Base-by-base conservation (phyloP, 78 protist species). In the Capsaspora owczarzaki region DNA sequence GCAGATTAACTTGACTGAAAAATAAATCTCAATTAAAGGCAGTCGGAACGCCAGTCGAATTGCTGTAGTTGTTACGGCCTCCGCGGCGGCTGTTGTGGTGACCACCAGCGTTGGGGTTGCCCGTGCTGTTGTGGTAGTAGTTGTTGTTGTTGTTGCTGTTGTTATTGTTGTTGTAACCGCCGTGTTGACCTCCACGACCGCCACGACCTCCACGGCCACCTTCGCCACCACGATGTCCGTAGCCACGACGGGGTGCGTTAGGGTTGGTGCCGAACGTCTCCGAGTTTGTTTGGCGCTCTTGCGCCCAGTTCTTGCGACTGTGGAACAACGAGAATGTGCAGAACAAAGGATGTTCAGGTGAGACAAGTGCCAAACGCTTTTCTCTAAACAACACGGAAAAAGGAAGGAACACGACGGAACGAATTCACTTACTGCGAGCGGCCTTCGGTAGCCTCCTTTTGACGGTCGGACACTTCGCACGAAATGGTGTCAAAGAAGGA, bases 221-320 rank as follows among this genome's bases (percentile, higher is more conserved):
- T 2, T 56, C 12, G 66, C 66, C 66, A 29, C 66, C 66, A 3
- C 66, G 29, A 12, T 56, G 25, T 3, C 66, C 66, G 20, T 29
- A 16, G 66, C 66, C 33, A 56, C 66, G 66, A 16, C 66, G 20
- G 66, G 12, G 66, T 4, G 25, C 66, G n/a, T 29, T 29, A 16
- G 66, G 33, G n/a, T n/a, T n/a, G n/a, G 25, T 29, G 66, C 66
- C 66, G 25, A 56, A 56, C 66, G 66, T 56, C 66, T 56, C 66
- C 33, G 25, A 29, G 66, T 56, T 56, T 29, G 2, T 3, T 29
- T 56, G 66, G n/a, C 66, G 66, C 66, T 56, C 66, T 29, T 56
- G 12, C 33, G 33, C 14, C 66, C 66, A 56, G 14, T 56, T 29
- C 66, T 56, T 16, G 56, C 56, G 16, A 49, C 10, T 10, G n/a